Conservation (phyloP, 192 early-diverging fungal genomes). For the Backusella morwellensis region DNA sequence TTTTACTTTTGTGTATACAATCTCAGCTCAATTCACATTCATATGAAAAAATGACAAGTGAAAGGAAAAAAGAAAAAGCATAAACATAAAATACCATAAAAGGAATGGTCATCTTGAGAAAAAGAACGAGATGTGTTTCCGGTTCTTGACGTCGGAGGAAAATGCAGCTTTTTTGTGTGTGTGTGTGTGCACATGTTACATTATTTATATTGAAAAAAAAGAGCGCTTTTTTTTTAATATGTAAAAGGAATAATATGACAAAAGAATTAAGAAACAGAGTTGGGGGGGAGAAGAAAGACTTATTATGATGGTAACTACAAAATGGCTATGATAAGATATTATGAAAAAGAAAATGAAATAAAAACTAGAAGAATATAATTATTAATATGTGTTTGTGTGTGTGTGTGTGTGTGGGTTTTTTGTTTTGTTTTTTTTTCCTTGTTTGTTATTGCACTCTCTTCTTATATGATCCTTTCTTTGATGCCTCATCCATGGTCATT, state of each 20-base stretch:
- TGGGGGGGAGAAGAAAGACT: background rate
- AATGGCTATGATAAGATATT: background rate
- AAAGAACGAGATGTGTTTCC: background rate
- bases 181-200: background rate
- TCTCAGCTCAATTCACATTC: background rate
- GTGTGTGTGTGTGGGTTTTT: background rate
- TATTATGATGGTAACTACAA: background rate
- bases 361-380: background rate
- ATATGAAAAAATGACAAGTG: background rate
- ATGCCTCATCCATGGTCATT: constrained; percentile 29
- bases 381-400: background rate
- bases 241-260: background rate
- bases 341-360: background rate
- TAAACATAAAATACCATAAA: background rate
- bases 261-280: background rate
- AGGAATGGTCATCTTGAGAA: background rate
- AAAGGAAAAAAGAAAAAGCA: background rate
- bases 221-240: background rate
- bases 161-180: background rate
- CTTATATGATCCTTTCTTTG: constrained; percentile 6
- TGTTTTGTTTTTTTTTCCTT: background rate
- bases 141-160: background rate
- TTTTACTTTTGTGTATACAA: background rate
- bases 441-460: background rate
- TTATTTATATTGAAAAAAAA: constrained; percentile 1